Evolutionary conservation across 2,329 filamentous ascomycete genomes (phyloP).

Genomic region (Plectosphaerella sp.): DNA sequence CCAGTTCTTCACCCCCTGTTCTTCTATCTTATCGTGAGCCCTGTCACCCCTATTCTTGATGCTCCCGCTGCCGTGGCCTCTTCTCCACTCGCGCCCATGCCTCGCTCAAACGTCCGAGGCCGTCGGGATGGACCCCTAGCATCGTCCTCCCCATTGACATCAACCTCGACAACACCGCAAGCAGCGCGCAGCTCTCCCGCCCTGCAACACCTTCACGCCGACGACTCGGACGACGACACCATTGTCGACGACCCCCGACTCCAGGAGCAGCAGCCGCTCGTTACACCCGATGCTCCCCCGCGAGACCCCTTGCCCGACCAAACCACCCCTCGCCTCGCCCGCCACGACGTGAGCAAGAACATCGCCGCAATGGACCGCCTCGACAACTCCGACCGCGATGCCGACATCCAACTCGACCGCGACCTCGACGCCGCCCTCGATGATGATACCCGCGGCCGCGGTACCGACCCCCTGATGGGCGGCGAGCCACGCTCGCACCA

Average conservation of each 20-base stretch:
- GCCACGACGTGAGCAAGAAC: slow-evolving; percentile 39
- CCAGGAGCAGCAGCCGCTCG: slow-evolving; percentile 1
- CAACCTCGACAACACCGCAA: background rate
- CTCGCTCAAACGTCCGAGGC: slow-evolving; percentile 5
- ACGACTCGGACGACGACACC: background rate
- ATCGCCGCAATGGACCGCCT: slow-evolving; percentile 34
- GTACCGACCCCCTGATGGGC: slow-evolving; percentile 10
- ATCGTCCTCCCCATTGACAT: background rate
- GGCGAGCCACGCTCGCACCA: slow-evolving; percentile 7
- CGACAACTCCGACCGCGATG: slow-evolving; percentile 22
- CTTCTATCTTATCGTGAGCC: background rate
- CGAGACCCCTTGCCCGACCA: slow-evolving; percentile 20
- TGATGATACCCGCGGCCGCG: slow-evolving; percentile 13
- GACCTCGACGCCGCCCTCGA: slow-evolving; percentile 10
- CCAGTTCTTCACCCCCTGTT: no score
- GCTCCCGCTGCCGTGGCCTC: background rate
- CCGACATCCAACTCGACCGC: slow-evolving; percentile 11
- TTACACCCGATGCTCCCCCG: background rate
- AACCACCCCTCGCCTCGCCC: slow-evolving; percentile 27
- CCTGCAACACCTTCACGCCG: background rate
- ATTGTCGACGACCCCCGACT: background rate
- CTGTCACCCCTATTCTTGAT: background rate
- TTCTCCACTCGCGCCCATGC: slow-evolving; percentile 11
- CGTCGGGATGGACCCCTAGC: background rate
- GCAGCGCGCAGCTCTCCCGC: background rate